Evolutionary conservation across 1,139 yeast species (phyloP).

Genomic region (Hansenula lynferdii): DNA sequence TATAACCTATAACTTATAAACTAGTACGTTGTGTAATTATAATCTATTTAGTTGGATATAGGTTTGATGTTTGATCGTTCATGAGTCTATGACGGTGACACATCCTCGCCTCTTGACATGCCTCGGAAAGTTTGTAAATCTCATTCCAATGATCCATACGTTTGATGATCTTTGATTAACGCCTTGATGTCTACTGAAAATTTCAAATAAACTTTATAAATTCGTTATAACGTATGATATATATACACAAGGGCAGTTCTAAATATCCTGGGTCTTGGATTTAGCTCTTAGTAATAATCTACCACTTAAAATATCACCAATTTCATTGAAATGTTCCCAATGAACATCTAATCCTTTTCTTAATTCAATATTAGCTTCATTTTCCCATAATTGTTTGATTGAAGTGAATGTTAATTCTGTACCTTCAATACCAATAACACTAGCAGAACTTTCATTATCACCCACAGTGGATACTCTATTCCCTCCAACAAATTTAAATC

Average conservation of each 20-base stretch:
- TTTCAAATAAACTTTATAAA: too few species aligned
- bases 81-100: too few species aligned
- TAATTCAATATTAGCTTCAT: slow-evolving; percentile 52
- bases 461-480: slow-evolving; percentile 33
- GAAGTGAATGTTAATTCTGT: slow-evolving; percentile 53
- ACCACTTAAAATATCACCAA: slow-evolving; percentile 69
- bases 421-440: slow-evolving; percentile 68
- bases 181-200: too few species aligned
- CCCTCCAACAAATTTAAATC: slow-evolving; percentile 37
- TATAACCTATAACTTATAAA: too few species aligned
- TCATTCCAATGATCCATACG: too few species aligned
- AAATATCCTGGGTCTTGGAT: neutral
- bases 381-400: slow-evolving; percentile 48
- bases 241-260: neutral
- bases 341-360: slow-evolving; percentile 68
- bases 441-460: slow-evolving; percentile 42
- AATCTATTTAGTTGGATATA: too few species aligned
- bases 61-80: too few species aligned
- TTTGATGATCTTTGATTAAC: too few species aligned
- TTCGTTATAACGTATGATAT: too few species aligned
- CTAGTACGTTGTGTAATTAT: too few species aligned
- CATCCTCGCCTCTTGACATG: too few species aligned
- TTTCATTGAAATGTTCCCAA: slow-evolving; percentile 57
- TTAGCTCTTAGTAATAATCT: slow-evolving; percentile 43
- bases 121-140: too few species aligned